Conservation (phyloP, 148 eudicot genomes). For the Nepenthes mirabilis region DNA sequence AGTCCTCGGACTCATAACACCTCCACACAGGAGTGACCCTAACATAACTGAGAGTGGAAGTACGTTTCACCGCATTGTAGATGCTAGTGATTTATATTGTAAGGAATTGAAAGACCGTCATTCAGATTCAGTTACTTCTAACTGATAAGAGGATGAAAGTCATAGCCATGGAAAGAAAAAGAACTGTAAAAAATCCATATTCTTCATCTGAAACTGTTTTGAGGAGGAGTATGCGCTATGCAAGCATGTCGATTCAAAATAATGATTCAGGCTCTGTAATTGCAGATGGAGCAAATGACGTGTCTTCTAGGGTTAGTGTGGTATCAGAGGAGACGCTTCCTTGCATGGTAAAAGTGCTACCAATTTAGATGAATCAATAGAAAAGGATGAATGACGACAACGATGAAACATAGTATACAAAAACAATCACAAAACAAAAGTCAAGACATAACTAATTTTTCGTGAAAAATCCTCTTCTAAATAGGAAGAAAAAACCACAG, state of each 20-base stretch:
- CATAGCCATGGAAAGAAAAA: conserved; percentile 38
- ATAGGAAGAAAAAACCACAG: too few species aligned
- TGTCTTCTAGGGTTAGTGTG: neutral
- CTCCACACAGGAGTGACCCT: too few species aligned
- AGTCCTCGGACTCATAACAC: too few species aligned
- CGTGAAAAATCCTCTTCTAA: too few species aligned
- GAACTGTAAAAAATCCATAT: conserved; percentile 14
- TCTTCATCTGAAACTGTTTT: conserved; percentile 34
- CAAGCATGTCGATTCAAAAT: conserved; percentile 19
- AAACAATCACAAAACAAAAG: too few species aligned
- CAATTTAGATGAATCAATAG: too few species aligned
- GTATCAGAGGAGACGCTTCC: too few species aligned
- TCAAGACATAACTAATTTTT: too few species aligned
- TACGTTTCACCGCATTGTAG: neutral
- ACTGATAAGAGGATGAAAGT: conserved; percentile 5
- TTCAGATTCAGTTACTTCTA: neutral
- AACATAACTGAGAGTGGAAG: too few species aligned
- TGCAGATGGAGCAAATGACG: conserved; percentile 18
- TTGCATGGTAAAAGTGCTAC: too few species aligned
- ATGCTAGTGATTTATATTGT: neutral
- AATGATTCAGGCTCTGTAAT: conserved; percentile 12
- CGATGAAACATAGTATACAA: too few species aligned
- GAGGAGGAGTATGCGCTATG: conserved; percentile 79
- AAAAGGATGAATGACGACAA: too few species aligned
- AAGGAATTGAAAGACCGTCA: neutral